These are phyloP conservation scores for Pseudocercospora macadamiae DNA, from an alignment of 2,329 filamentous ascomycete genomes.

Conservation along the genomic window DNA sequence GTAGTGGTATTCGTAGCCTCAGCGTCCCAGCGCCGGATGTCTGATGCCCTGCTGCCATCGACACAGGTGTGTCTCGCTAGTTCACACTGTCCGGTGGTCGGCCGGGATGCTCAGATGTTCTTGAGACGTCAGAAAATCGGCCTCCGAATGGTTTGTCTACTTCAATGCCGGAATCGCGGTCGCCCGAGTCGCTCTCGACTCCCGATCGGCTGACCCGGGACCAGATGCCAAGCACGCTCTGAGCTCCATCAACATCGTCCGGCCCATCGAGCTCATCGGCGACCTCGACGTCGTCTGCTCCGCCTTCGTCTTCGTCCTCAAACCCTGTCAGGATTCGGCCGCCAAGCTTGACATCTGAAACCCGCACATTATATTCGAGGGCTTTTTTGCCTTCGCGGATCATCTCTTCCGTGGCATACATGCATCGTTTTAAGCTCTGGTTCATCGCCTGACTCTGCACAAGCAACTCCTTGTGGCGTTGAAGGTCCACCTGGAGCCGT, in stretches of 20 bases:
- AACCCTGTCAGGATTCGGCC: conserved; percentile 76
- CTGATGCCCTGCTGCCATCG: too few species aligned
- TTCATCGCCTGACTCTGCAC: conserved; percentile 94
- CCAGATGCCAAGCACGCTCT: conserved; percentile 35
- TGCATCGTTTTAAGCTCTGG: conserved; percentile 85
- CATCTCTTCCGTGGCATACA: conserved; percentile 86
- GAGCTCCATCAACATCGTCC: conserved; percentile 28
- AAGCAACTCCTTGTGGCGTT: conserved; percentile 85
- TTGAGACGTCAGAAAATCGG: conserved; percentile 15
- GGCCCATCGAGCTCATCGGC: not conserved
- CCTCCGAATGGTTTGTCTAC: conserved; percentile 28
- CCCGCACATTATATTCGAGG: conserved; percentile 76
- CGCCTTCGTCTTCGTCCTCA: conserved; percentile 33
- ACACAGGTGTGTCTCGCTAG: conserved; percentile 3
- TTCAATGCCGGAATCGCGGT: conserved; percentile 40
- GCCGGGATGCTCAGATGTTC: conserved; percentile 20
- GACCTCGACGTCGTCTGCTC: conserved; percentile 12
- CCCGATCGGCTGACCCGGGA: conserved; percentile 23
- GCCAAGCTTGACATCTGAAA: conserved; percentile 79
- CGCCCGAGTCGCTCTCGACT: conserved; percentile 28
- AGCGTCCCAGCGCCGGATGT: too few species aligned
- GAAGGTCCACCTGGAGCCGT: conserved; percentile 79
- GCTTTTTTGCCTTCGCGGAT: conserved; percentile 89
- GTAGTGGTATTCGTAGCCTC: too few species aligned
- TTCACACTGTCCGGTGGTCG: conserved; percentile 21